phyloP scores from a whole-genome alignment of 495 filamentous ascomycete genomes.

The Aspergillus cristatus region DNA sequence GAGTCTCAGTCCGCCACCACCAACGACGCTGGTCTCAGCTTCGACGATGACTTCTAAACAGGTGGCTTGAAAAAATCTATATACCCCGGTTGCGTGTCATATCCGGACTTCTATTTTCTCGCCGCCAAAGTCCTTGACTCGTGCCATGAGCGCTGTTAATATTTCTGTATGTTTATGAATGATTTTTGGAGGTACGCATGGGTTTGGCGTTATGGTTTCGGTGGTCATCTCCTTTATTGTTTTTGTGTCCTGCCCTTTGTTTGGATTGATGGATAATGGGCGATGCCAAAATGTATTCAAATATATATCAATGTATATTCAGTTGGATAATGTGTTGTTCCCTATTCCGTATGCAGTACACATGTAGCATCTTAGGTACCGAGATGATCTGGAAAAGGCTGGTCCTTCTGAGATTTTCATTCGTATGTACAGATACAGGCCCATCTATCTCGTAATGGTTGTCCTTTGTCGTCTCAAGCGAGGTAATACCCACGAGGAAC shows the following conservation, averaged over 20 bases:
- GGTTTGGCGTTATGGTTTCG: constrained; percentile 27
- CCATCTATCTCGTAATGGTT: no score
- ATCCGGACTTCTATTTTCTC: constrained; percentile 10
- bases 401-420: no score
- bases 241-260: constrained; percentile 6
- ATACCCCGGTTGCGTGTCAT: constrained; percentile 23
- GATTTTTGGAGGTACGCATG: constrained; percentile 31
- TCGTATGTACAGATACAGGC: no score
- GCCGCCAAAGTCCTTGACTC: constrained; percentile 1
- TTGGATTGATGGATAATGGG: constrained; percentile 11
- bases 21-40: constrained; percentile 72
- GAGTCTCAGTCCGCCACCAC: constrained; percentile 45
- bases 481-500: no score
- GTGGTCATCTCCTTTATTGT: constrained; percentile 13
- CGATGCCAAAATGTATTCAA: constrained; percentile 21
- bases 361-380: no score
- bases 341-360: background rate
- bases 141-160: constrained; percentile 10
- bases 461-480: no score
- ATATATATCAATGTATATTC: constrained; percentile 15
- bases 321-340: constrained; percentile 8
- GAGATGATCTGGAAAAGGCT: no score
- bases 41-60: constrained; percentile 94
- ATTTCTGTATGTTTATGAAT: constrained; percentile 25
- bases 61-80: constrained; percentile 7